A percentile compares a stretch with the other conserved stretches of the same genome.
phyloP scores from a whole-genome alignment of 768 basidiomycete genomes.

The Macrolepiota dolichaula region DNA sequence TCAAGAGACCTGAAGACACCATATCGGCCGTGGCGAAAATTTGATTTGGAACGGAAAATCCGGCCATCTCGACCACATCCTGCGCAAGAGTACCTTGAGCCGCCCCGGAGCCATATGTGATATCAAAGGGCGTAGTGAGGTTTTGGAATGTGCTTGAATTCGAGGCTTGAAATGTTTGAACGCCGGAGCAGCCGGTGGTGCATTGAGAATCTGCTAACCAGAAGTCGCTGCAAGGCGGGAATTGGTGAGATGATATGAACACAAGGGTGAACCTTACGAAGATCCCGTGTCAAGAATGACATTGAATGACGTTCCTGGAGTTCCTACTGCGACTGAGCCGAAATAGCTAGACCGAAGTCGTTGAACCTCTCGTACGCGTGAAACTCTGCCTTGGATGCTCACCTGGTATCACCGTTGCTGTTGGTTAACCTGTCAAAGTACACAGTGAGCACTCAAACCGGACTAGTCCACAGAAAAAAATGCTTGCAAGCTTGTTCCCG shows the following conservation, averaged over 20 bases:
- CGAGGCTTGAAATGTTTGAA: conserved; percentile 45
- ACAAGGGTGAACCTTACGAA: conserved; percentile 39
- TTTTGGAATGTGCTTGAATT: conserved; percentile 63
- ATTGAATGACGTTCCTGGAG: conserved; percentile 75
- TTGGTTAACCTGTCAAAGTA: conserved; percentile 47
- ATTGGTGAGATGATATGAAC: background rate
- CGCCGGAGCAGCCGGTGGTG: conserved; percentile 38
- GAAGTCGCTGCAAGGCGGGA: conserved; percentile 53
- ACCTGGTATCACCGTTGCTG: conserved; percentile 68
- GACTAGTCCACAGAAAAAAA: background rate
- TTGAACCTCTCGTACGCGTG: background rate
- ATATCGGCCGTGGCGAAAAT: conserved; percentile 58
- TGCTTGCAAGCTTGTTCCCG: conserved; percentile 53
- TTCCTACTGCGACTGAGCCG: conserved; percentile 77
- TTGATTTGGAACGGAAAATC: conserved; percentile 79
- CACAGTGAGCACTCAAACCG: background rate
- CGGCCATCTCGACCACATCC: conserved; percentile 86
- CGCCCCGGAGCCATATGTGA: conserved; percentile 80
- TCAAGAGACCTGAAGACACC: conserved; percentile 59
- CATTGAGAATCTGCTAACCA: conserved; percentile 72
- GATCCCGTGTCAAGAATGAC: conserved; percentile 93
- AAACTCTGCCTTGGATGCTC: conserved; percentile 12
- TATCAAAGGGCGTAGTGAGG: conserved; percentile 51
- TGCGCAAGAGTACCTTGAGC: conserved; percentile 67
- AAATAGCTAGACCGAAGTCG: conserved; percentile 46